phyloP scores from a whole-genome alignment of 2,329 filamentous ascomycete genomes.

The Xylaria sp. region DNA sequence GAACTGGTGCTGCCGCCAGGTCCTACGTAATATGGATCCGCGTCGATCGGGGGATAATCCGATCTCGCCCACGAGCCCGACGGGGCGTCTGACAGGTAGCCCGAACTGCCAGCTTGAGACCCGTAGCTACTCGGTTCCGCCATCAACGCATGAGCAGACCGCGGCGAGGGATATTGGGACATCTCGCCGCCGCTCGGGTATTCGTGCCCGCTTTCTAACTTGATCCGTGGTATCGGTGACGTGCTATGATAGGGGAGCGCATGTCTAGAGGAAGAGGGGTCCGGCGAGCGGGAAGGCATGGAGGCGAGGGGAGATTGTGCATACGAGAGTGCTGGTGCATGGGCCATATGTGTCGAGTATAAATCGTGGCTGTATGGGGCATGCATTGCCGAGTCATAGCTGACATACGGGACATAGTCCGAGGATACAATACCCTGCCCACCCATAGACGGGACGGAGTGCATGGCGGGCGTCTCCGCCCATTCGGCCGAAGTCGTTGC shows the following conservation, averaged over 20 bases:
- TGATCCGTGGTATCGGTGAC: slow-evolving; percentile 53
- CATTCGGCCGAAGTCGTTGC: slow-evolving; percentile 58
- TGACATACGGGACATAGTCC: slow-evolving; percentile 64
- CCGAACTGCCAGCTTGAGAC: slow-evolving; percentile 48
- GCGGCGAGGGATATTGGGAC: slow-evolving; percentile 57
- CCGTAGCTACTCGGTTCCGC: slow-evolving; percentile 45
- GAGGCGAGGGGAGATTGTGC: slow-evolving; percentile 46
- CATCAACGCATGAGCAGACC: slow-evolving; percentile 52
- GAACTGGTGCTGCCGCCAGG: slow-evolving; percentile 40
- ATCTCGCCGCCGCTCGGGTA: slow-evolving; percentile 53
- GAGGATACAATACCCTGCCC: slow-evolving; percentile 60
- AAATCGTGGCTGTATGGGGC: slow-evolving; percentile 59
- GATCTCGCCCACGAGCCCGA: slow-evolving; percentile 54
- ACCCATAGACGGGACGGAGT: slow-evolving; percentile 54
- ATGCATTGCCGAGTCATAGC: slow-evolving; percentile 57
- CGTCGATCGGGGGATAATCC: slow-evolving; percentile 52
- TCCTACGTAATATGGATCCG: slow-evolving; percentile 51
- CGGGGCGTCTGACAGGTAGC: slow-evolving; percentile 54
- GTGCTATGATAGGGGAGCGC: slow-evolving; percentile 50
- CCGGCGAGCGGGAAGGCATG: slow-evolving; percentile 49
- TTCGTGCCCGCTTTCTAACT: slow-evolving; percentile 53
- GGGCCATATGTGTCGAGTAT: slow-evolving; percentile 56
- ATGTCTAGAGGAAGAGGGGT: slow-evolving; percentile 47
- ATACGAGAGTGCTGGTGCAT: slow-evolving; percentile 46
- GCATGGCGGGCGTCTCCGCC: slow-evolving; percentile 55